phyloP scores from a whole-genome alignment of 2,329 filamentous ascomycete species.

The Beauveria rudraprayagi region DNA sequence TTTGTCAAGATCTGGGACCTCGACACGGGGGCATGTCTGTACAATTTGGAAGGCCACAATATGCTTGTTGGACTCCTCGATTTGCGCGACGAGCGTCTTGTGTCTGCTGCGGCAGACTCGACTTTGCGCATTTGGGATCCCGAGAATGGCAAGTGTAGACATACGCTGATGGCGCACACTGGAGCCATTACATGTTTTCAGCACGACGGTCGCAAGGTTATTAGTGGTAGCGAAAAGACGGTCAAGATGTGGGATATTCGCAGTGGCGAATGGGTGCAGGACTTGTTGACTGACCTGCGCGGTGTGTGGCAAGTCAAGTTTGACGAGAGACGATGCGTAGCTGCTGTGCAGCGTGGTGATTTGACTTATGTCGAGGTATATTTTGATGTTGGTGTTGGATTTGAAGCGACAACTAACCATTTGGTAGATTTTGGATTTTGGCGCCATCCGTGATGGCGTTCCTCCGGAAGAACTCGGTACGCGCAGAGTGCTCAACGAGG shows the following conservation, averaged over 20 bases:
- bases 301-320: conserved; percentile 99
- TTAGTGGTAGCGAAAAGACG: conserved; percentile 89
- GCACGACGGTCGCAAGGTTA: conserved; percentile 93
- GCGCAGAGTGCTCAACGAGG: conserved; percentile 60
- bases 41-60: conserved; percentile 87
- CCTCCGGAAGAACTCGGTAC: conserved; percentile 68
- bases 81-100: conserved; percentile 78
- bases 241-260: conserved; percentile 98
- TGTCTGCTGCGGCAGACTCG: conserved; percentile 91
- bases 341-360: conserved; percentile 86
- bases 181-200: conserved; percentile 98
- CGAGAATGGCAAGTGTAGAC: conserved; percentile 82
- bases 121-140: conserved; percentile 97
- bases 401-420: conserved; percentile 21
- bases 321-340: conserved; percentile 88
- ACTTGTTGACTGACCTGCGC: conserved; percentile 84
- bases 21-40: conserved; percentile 72
- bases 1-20: conserved; percentile 97
- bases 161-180: conserved; percentile 84
- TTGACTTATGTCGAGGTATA: conserved; percentile 91
- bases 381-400: neutral
- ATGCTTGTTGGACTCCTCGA: conserved; percentile 89
- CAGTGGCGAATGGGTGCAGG: conserved; percentile 85
- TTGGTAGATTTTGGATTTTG: conserved; percentile 86
- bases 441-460: conserved; percentile 81